Evolutionary conservation across 2,329 filamentous ascomycete genomes (phyloP).

Genomic region (Meredithiella fracta): DNA sequence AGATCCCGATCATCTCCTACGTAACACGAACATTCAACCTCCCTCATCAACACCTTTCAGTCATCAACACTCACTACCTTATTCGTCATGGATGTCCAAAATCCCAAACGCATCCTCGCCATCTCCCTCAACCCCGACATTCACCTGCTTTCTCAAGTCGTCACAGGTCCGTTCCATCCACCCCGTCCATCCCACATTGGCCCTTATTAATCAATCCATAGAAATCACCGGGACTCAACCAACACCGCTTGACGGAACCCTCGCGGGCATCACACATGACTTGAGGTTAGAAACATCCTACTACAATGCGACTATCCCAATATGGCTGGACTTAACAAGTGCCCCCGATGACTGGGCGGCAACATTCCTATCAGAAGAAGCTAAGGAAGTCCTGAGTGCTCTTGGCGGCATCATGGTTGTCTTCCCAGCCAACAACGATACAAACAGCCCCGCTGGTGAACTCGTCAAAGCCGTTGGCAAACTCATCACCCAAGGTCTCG

Average conservation of each 20-base stretch:
- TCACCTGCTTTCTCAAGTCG: slow-evolving; percentile 30
- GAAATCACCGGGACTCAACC: slow-evolving; percentile 36
- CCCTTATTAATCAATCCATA: slow-evolving; percentile 18
- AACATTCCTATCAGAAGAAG: slow-evolving; percentile 43
- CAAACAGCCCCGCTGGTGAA: slow-evolving; percentile 16
- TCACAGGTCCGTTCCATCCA: slow-evolving; percentile 31
- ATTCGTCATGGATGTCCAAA: slow-evolving; percentile 9
- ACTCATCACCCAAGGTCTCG: slow-evolving; percentile 39
- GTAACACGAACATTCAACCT: neutral
- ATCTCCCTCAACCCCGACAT: slow-evolving; percentile 33
- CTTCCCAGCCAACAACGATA: slow-evolving; percentile 19
- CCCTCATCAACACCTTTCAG: neutral
- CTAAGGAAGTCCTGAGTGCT: slow-evolving; percentile 42
- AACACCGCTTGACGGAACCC: slow-evolving; percentile 23
- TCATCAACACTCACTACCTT: too few species aligned
- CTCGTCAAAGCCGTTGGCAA: slow-evolving; percentile 37
- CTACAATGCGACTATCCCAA: slow-evolving; percentile 42
- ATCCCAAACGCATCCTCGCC: slow-evolving; percentile 38
- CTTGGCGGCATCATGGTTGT: slow-evolving; percentile 40
- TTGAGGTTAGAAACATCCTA: slow-evolving; percentile 41
- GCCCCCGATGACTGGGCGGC: slow-evolving; percentile 33
- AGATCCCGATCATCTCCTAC: neutral
- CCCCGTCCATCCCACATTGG: neutral
- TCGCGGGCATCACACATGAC: slow-evolving; percentile 44
- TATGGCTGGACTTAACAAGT: slow-evolving; percentile 50